phyloP scores from a whole-genome alignment of 805 yeast species.

The Zygotorulaspora florentina region DNA sequence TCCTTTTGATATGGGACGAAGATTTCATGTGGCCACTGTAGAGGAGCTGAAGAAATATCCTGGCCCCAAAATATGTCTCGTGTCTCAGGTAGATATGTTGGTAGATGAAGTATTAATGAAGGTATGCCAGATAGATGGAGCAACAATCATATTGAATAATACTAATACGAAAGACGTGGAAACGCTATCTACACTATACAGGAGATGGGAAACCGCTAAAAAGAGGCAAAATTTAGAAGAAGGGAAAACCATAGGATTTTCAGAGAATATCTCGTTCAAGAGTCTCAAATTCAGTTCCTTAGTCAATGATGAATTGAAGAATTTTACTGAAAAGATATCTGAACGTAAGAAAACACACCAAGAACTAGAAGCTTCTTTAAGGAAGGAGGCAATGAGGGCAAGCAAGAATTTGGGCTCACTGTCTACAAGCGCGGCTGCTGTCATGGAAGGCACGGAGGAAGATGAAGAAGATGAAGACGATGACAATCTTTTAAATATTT shows the following conservation, averaged over 20 bases:
- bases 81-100: constrained; percentile 63
- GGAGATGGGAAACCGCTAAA: constrained; percentile 49
- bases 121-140: constrained; percentile 59
- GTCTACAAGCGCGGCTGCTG: constrained; percentile 2
- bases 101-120: constrained; percentile 49
- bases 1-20: constrained; percentile 68
- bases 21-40: constrained; percentile 55
- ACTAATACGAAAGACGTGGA: constrained; percentile 18
- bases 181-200: constrained; percentile 15
- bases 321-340: constrained; percentile 45
- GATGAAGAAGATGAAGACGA: constrained; percentile 35
- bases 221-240: constrained; percentile 46
- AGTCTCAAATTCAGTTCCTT: constrained; percentile 46
- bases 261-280: constrained; percentile 41
- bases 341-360: constrained; percentile 41
- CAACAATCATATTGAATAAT: constrained; percentile 69
- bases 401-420: constrained; percentile 16
- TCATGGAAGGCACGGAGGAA: constrained; percentile 18
- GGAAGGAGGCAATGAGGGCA: constrained; percentile 30
- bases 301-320: constrained; percentile 46
- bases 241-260: constrained; percentile 56
- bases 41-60: constrained; percentile 49
- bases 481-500: constrained; percentile 30
- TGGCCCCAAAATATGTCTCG: constrained; percentile 77
- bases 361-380: constrained; percentile 33